Base-by-base conservation (phyloP, 495 filamentous ascomycete species). In the Pyrenopolyporus hunteri region DNA sequence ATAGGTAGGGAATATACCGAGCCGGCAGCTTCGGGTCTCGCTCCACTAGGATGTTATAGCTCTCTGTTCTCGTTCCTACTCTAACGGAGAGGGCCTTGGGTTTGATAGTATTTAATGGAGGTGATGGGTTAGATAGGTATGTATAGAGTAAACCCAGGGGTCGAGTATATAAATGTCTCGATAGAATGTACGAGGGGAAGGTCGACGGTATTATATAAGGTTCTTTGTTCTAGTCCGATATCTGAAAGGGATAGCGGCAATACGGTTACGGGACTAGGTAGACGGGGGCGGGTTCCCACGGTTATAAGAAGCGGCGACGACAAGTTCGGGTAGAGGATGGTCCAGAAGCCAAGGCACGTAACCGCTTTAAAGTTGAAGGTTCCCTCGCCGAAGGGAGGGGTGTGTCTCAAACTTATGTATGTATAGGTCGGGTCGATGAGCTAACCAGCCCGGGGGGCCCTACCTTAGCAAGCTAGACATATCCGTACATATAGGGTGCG, bases 261-360 rank as follows among this genome's bases (percentile, higher is more conserved):
- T 51, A 45, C 37, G 51, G 45, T 11, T 56, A 50, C 35, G 37
- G 33, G n/a, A n/a, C n/a, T n/a, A n/a, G 25, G 52, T 1, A 45
- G 39, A 45, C 51, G 45, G 44, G 29, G 16, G 46, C 31, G 62
- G 56, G 45, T 42, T 59, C 33, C 37, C 45, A 66, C 63, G 63
- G 63, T 57, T 66, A 66, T 66, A 40, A 53, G 32, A 52, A 50
- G 49, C 20, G 11, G 13, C 57, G 57, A 53, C 57, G 57, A 66
- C 51, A 57, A 39, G 46, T 52, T 57, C 59, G 59, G 59, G 59
- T 57, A 48, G 46, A 51, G 10, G 8, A 28, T 59, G 47, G 50
- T 55, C 16, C 31, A 40, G 28, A 48, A 57, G 57, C 51, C 37
- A 61, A 57, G 51, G 46, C n/a, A 60, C 20, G 43, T 16, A 45